A percentile compares a stretch with the other conserved stretches of the same genome.
These are phyloP conservation scores for Scleromitrula shiraiana DNA, from an alignment of 2,329 filamentous ascomycete genomes.

Conservation along the genomic window DNA sequence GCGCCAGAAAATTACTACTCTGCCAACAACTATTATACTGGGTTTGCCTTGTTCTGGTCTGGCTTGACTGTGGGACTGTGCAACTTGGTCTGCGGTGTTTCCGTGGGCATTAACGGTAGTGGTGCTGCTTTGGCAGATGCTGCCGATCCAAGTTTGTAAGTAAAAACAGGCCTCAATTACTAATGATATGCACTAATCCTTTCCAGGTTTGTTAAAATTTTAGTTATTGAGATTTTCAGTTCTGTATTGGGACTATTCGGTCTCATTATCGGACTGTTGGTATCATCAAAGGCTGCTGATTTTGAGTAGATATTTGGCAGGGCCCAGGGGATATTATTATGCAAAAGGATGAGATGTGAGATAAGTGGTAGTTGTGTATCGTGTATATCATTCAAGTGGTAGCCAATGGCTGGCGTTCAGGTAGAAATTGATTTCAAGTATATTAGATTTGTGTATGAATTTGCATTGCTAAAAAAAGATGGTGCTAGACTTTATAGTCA, in stretches of 20 bases:
- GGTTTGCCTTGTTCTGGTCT: constrained; percentile 92
- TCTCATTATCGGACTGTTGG: constrained; percentile 84
- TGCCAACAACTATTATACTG: constrained; percentile 81
- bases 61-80: constrained; percentile 91
- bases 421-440: constrained; percentile 17
- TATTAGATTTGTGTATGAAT: constrained; percentile 9
- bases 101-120: constrained; percentile 96
- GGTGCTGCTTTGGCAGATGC: constrained; percentile 95
- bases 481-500: constrained; percentile 23
- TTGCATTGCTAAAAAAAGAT: constrained; percentile 13
- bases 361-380: constrained; percentile 10
- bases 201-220: constrained; percentile 88
- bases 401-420: constrained; percentile 17
- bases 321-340: not conserved
- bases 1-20: constrained; percentile 59
- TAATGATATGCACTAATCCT: constrained; percentile 13
- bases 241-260: constrained; percentile 95
- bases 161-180: constrained; percentile 17
- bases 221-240: constrained; percentile 99
- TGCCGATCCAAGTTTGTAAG: constrained; percentile 81
- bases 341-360: constrained; percentile 2
- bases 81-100: constrained; percentile 92
- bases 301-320: constrained; percentile 38
- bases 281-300: constrained; percentile 74
- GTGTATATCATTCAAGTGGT: constrained; percentile 19